phyloP scores from a whole-genome alignment of 2,329 filamentous ascomycete genomes.

The Fusarium miscanthi region DNA sequence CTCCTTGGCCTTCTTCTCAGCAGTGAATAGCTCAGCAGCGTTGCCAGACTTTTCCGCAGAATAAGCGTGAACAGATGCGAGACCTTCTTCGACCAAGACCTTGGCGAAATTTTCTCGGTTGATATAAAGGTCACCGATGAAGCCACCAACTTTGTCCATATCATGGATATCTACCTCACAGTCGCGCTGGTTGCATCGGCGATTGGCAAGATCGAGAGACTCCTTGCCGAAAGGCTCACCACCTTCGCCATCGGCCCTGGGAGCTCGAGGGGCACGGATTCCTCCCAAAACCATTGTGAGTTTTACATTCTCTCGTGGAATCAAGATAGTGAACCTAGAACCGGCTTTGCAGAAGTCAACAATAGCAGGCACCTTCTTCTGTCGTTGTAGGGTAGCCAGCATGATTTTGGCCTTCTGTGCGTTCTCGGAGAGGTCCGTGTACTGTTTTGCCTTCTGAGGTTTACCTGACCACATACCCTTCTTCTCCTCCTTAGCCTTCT shows the following conservation, averaged over 20 bases:
- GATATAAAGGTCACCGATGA: slow-evolving; percentile 94
- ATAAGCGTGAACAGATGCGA: slow-evolving; percentile 92
- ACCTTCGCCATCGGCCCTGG: slow-evolving; percentile 77
- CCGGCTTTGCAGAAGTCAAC: slow-evolving; percentile 99
- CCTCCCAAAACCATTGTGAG: slow-evolving; percentile 94
- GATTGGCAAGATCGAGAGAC: slow-evolving; percentile 90
- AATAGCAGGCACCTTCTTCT: slow-evolving; percentile 91
- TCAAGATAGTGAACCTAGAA: slow-evolving; percentile 89
- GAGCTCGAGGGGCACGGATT: slow-evolving; percentile 89
- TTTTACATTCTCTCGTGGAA: slow-evolving; percentile 93
- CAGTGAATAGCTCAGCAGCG: slow-evolving; percentile 84
- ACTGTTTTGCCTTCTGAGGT: slow-evolving; percentile 82
- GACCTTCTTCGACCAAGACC: slow-evolving; percentile 89
- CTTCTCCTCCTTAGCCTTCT: slow-evolving; percentile 83
- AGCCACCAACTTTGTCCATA: slow-evolving; percentile 95
- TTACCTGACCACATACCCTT: slow-evolving; percentile 98
- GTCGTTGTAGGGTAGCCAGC: slow-evolving; percentile 84
- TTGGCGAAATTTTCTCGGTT: slow-evolving; percentile 97
- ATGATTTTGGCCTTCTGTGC: slow-evolving; percentile 97
- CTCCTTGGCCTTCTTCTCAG: slow-evolving; percentile 91
- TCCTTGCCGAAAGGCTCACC: slow-evolving; percentile 96
- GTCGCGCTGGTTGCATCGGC: slow-evolving; percentile 90
- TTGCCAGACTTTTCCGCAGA: slow-evolving; percentile 97
- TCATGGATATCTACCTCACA: slow-evolving; percentile 96
- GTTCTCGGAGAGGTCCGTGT: slow-evolving; percentile 90